phyloP scores from a whole-genome alignment of 2,329 filamentous ascomycete species.

The Hypoxylon sp. region DNA sequence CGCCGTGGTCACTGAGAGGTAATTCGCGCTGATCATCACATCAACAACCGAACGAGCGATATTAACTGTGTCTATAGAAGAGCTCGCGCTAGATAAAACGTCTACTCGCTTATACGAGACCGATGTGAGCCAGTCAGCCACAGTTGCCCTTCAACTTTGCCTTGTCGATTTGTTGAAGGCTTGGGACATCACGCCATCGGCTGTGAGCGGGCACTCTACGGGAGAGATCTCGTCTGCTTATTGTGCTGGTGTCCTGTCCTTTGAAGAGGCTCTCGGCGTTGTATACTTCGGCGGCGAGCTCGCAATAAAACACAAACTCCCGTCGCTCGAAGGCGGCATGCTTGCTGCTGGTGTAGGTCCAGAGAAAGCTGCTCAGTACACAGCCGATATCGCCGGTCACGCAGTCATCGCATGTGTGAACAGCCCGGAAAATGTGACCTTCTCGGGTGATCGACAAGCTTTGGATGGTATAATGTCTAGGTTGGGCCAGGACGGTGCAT shows the following conservation, averaged over 20 bases:
- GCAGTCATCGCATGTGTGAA: conserved; percentile 42
- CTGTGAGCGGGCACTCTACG: conserved; percentile 40
- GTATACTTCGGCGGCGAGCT: conserved; percentile 30
- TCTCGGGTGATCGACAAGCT: conserved; percentile 39
- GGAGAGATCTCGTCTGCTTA: conserved; percentile 54
- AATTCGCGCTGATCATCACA: too few relatives aligned
- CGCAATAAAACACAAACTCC: background rate
- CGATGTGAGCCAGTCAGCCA: conserved; percentile 25
- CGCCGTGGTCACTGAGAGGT: conserved; percentile 28
- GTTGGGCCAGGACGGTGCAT: conserved; percentile 25
- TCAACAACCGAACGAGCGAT: too few relatives aligned
- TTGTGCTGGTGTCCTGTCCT: conserved; percentile 40
- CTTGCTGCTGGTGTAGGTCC: conserved; percentile 22
- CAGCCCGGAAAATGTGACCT: conserved; percentile 41
- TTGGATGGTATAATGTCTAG: conserved; percentile 5
- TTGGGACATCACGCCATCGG: conserved; percentile 22
- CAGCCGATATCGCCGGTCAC: background rate
- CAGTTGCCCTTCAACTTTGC: conserved; percentile 29
- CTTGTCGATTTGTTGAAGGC: conserved; percentile 25
- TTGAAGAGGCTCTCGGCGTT: conserved; percentile 17
- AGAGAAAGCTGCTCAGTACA: conserved; percentile 1
- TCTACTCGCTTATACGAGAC: conserved; percentile 15
- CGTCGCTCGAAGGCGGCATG: conserved; percentile 18
- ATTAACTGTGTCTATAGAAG: background rate
- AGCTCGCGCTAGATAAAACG: conserved; percentile 8